A percentile compares a stretch with the other conserved stretches of the same genome.
Evolutionary conservation across 1,284 basidiomycete genomes (phyloP).

Genomic region (Boletus calvinii): DNA sequence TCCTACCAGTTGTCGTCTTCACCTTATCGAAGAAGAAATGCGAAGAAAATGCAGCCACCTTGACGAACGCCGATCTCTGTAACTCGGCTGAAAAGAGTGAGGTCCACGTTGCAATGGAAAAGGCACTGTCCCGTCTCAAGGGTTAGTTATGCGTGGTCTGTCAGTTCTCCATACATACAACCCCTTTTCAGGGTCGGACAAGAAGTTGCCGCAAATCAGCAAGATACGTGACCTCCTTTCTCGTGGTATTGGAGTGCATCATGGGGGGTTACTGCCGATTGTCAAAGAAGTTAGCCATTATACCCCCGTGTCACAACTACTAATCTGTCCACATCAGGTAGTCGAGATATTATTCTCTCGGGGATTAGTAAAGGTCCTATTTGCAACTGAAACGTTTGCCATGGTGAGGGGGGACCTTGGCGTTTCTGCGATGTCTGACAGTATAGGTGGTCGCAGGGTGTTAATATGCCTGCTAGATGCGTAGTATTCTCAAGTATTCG

Average conservation of each 20-base stretch:
- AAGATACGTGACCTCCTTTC: conserved; percentile 90
- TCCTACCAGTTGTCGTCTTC: conserved; percentile 95
- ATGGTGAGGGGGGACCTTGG: conserved; percentile 63
- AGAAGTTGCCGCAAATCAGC: conserved; percentile 91
- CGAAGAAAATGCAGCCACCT: conserved; percentile 91
- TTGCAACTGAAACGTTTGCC: conserved; percentile 99
- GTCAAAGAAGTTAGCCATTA: conserved; percentile 80
- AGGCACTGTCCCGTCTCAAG: conserved; percentile 88
- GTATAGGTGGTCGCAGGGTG: conserved; percentile 59
- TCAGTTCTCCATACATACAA: conserved; percentile 10
- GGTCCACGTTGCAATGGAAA: conserved; percentile 93
- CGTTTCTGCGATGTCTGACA: conserved; percentile 6
- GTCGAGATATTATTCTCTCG: conserved; percentile 97
- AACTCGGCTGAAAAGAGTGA: conserved; percentile 92
- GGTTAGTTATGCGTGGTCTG: conserved; percentile 45
- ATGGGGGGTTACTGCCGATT: conserved; percentile 94
- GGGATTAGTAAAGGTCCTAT: conserved; percentile 95
- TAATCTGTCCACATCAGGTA: conserved; percentile 50
- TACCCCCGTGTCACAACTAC: background rate
- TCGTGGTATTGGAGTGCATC: conserved; percentile 96
- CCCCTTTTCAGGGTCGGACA: conserved; percentile 72
- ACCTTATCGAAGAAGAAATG: conserved; percentile 97
- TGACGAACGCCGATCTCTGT: conserved; percentile 89
- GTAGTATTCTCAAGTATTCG: conserved; percentile 96
- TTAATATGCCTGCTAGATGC: conserved; percentile 98